Base-by-base conservation (phyloP, 177 flowering plant genomes). In the Viscum album region DNA sequence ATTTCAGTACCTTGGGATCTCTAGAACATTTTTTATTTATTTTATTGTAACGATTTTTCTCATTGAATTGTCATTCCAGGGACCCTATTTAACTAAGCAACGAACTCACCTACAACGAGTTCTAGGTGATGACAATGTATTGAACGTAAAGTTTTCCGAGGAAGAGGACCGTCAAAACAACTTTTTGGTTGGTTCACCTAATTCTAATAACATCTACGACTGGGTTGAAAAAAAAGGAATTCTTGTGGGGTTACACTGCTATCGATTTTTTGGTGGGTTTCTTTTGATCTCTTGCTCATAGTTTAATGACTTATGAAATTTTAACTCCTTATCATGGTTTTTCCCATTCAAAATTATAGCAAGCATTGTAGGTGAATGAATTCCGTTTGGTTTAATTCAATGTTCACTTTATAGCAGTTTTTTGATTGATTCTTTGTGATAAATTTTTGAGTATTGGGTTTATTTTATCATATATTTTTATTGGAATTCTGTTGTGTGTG, bases 41-140 rank as follows among this genome's bases (percentile, higher is more conserved):
- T 37, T 37, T 6, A 13, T 37, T 37, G 10, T 37, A 13, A 37
- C 6, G 6, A 37, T 37, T 37, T 37, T 13, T 6, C 41, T 37
- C 41, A 6, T 37, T 66, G 66, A 15, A 35, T 34, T 70, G 31
- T 26, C 29, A 39, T 37, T 70, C 50, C 79, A 89, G 96, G 96
- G 91, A 8, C 93, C 92, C 6, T 76, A 50, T 74, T 71, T 84
- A n/a, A 66, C 77, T 33, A 78, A 71, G 10, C 41, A 70, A 34
- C 77, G 43, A 60, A 89, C 84, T 59, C 88, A 80, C 72, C 72
- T 89, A 5, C 96, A 89, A 33, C 79, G 78, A 66, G 79, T 76
- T 34, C 50, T 88, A 31, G 93, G 93, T 17, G 96, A 89, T 76
- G 89, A 84, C 1, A 88, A 82, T 71, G 79, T 89, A 28, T 39